Evolutionary conservation across 495 filamentous ascomycete genomes (phyloP).

Genomic region (Neurospora sp.): DNA sequence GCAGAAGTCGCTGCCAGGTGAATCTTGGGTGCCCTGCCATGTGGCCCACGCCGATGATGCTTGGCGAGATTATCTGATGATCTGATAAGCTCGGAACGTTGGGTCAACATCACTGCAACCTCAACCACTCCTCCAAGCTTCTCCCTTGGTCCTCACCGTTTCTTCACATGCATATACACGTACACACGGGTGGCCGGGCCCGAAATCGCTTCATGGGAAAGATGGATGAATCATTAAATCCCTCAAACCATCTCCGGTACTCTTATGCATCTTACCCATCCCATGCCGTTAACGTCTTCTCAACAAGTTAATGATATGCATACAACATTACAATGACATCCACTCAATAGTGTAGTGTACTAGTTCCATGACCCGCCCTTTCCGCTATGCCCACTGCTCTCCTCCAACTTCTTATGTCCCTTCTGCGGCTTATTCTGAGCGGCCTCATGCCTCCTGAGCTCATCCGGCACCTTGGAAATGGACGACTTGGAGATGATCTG

Average conservation of each 20-base stretch:
- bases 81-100: background rate
- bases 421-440: conserved; percentile 64
- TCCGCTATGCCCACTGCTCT: conserved; percentile 19
- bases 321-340: background rate
- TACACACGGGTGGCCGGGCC: background rate
- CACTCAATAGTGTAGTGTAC: background rate
- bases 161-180: background rate
- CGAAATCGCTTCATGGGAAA: background rate
- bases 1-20: background rate
- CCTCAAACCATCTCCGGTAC: background rate
- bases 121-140: background rate
- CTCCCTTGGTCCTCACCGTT: background rate
- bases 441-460: conserved; percentile 86
- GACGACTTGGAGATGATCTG: conserved; percentile 91
- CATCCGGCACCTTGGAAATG: conserved; percentile 86
- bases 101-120: background rate
- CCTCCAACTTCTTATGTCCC: conserved; percentile 23
- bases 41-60: background rate
- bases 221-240: background rate
- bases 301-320: background rate
- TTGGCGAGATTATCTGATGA: background rate
- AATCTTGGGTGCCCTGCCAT: background rate
- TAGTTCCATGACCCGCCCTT: conserved; percentile 23
- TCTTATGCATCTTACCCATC: background rate
- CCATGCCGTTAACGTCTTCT: background rate